Evolutionary conservation across 2,329 filamentous ascomycete species (phyloP).

Genomic region (Pseudocercospora eumusae): DNA sequence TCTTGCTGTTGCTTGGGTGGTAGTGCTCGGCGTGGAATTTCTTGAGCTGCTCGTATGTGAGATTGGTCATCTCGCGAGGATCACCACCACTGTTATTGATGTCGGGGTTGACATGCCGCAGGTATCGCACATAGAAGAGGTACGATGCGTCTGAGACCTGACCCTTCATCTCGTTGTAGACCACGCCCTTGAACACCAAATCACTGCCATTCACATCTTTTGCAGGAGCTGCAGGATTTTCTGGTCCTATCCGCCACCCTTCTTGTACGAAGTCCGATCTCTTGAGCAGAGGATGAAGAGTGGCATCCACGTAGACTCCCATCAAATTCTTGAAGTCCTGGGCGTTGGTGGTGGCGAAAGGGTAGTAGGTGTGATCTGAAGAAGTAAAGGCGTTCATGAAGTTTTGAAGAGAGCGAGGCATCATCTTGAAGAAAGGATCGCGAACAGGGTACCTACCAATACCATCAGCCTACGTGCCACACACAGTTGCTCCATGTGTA

Average conservation of each 20-base stretch:
- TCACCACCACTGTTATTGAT: slow-evolving; percentile 97
- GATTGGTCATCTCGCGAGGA: slow-evolving; percentile 90
- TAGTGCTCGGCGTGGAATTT: slow-evolving; percentile 92
- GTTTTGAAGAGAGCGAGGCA: slow-evolving; percentile 95
- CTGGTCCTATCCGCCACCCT: slow-evolving; percentile 92
- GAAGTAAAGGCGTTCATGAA: slow-evolving; percentile 99
- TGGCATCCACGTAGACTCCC: slow-evolving; percentile 95
- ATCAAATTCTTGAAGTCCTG: slow-evolving; percentile 96
- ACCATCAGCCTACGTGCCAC: slow-evolving; percentile 31
- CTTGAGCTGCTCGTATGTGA: slow-evolving; percentile 86
- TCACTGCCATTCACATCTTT: slow-evolving; percentile 52
- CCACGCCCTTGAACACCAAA: slow-evolving; percentile 93
- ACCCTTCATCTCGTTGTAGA: slow-evolving; percentile 99
- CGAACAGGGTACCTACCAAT: slow-evolving; percentile 81
- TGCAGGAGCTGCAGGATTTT: slow-evolving; percentile 66
- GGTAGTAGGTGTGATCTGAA: slow-evolving; percentile 94
- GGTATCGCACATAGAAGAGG: slow-evolving; percentile 91
- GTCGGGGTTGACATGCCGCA: slow-evolving; percentile 89
- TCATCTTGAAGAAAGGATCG: slow-evolving; percentile 99
- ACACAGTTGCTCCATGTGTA: slow-evolving; percentile 5
- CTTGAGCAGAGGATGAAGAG: slow-evolving; percentile 84
- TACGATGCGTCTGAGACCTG: slow-evolving; percentile 98
- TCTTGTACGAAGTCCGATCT: slow-evolving; percentile 92
- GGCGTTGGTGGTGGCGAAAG: slow-evolving; percentile 92
- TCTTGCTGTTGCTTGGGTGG: slow-evolving; percentile 94